These are phyloP conservation scores for Alternaria angustiovoidea DNA, from an alignment of 2,329 filamentous ascomycete genomes.

Conservation along the genomic window DNA sequence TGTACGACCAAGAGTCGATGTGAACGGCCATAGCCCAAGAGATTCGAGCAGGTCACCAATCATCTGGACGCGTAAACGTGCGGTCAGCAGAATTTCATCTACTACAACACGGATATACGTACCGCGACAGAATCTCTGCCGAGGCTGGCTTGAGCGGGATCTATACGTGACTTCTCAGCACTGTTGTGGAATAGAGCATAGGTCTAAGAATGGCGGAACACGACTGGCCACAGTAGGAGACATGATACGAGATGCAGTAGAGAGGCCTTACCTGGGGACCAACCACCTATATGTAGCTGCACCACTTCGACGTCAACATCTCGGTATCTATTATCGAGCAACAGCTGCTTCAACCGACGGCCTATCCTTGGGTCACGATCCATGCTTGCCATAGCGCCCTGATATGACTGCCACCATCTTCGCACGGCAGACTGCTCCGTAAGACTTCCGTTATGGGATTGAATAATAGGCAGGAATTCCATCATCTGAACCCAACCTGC, in stretches of 20 bases:
- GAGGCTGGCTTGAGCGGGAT: constrained; percentile 39
- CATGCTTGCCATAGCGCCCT: constrained; percentile 42
- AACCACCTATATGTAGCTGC: constrained; percentile 49
- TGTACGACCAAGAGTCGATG: constrained; percentile 42
- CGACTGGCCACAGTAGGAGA: neutral
- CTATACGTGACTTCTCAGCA: constrained; percentile 24
- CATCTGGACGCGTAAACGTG: constrained; percentile 19
- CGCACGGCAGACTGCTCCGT: constrained; percentile 58
- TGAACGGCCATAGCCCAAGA: constrained; percentile 49
- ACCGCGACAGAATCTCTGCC: constrained; percentile 35
- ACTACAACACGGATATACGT: neutral
- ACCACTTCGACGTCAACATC: constrained; percentile 42
- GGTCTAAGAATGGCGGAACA: neutral
- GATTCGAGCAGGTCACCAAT: constrained; percentile 49
- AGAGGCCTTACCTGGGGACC: constrained; percentile 43
- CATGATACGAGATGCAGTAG: neutral
- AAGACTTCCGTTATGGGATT: constrained; percentile 84
- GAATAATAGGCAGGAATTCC: constrained; percentile 85
- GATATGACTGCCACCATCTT: constrained; percentile 50
- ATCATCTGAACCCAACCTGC: constrained; percentile 88
- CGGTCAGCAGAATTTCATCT: neutral
- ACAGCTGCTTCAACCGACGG: constrained; percentile 36
- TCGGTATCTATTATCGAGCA: constrained; percentile 41
- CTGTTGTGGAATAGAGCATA: neutral
- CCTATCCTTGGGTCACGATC: constrained; percentile 48